Base-by-base conservation (phyloP, 1,284 basidiomycete species). In the Puccinia polysora region DNA sequence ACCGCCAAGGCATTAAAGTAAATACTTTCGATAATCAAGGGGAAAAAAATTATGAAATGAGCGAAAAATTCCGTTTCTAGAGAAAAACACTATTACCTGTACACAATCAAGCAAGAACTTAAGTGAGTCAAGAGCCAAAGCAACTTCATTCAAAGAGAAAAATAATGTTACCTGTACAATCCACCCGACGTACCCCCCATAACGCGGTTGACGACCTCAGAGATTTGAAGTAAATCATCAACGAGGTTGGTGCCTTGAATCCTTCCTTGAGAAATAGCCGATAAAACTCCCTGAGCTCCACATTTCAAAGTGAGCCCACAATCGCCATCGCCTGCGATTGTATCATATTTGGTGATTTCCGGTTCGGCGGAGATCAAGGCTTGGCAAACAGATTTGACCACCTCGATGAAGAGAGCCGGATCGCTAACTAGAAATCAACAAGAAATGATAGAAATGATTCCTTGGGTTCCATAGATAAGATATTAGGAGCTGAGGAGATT, bases 111-210 rank as follows among this genome's bases (percentile, higher is more conserved):
- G n/a, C n/a, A n/a, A n/a, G n/a, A n/a, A n/a, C n/a, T n/a, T n/a
- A n/a, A n/a, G n/a, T n/a, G n/a, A n/a, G n/a, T n/a, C n/a, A n/a
- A n/a, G n/a, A n/a, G n/a, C n/a, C n/a, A 7, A 32, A 7, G 52
- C 38, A 20, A 14, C 30, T 15, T 50, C 36, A 43, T 23, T 53
- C 1, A 20, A 14, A 60, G 32, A 30, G 28, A n/a, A 28, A 38
- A 55, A 28, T 30, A 77, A 6, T 82, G 86, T 75, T 75, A 90
- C 88, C 90, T 91, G 79, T 94, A 96, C 32, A 96, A 81, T 0
- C 91, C 93, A 5, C 92, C 93, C 74, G 87, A 89, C 4, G 92
- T 96, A 20, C 93, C 93, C 36, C 90, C 93, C 92, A 96, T 96
- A 64, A 85, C 83, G 76, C 89, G 34, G 73, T 75, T 73, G n/a